These are phyloP conservation scores for Russula emetica DNA, from an alignment of 768 basidiomycete genomes.

Conservation along the genomic window DNA sequence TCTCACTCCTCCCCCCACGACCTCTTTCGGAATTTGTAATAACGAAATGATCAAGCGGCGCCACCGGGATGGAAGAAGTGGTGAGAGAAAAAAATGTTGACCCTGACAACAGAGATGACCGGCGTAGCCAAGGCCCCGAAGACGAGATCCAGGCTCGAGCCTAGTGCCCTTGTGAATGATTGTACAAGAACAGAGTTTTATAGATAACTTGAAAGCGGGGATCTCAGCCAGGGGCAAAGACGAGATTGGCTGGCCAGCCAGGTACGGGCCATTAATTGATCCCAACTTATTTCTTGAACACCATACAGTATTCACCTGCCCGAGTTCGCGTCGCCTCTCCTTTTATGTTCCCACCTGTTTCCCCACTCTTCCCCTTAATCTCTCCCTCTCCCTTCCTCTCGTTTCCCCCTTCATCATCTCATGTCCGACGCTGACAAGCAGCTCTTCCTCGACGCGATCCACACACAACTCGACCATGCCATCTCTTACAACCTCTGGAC, in stretches of 20 bases:
- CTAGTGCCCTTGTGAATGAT: too few species aligned
- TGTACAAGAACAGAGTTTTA: too few species aligned
- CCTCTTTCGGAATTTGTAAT: not conserved
- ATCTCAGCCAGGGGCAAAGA: too few species aligned
- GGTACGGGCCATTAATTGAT: not conserved
- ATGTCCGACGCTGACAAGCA: slow-evolving; percentile 15
- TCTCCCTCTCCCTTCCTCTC: not conserved
- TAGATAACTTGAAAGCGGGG: too few species aligned
- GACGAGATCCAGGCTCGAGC: too few species aligned
- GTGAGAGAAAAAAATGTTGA: not conserved
- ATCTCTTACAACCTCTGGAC: slow-evolving; percentile 19
- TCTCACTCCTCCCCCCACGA: too few species aligned
- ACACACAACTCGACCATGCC: slow-evolving; percentile 5
- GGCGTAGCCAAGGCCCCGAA: not conserved
- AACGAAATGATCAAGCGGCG: not conserved
- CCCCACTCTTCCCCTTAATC: not conserved
- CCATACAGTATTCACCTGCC: too few species aligned
- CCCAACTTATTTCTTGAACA: not conserved
- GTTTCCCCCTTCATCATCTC: not conserved
- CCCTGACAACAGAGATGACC: not conserved
- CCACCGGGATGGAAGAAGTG: not conserved
- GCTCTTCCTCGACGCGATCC: slow-evolving; percentile 1
- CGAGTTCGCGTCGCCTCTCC: not conserved
- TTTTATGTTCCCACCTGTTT: not conserved
- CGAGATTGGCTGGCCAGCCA: not conserved